Evolutionary conservation across 805 yeast genomes (phyloP), one percentile per base, ranked within the genome.

Genomic region (Kurtzmaniella cleridarum): DNA sequence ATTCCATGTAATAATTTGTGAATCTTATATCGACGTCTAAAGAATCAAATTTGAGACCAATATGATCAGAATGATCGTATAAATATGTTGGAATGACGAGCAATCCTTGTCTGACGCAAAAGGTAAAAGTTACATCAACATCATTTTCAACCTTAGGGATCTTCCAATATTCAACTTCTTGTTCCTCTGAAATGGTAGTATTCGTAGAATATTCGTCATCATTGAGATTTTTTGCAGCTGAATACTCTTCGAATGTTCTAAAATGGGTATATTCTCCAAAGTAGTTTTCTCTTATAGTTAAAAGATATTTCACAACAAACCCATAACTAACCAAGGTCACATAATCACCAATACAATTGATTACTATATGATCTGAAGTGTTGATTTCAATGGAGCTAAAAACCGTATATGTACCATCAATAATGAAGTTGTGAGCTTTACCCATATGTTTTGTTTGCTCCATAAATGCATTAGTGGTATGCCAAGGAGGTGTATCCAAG

Each of bases 1-100:
- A 55, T 53, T 91, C 96, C 96, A 93, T 90, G 54, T 91, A 93
- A 58, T 84, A 93, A 50, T 88, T 85, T 13, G 91, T 83, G 59
- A 88, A 84, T 40, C 98, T 67, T n/a, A 87, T 67, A 54, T 89
- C 97, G 20, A 86, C 74, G 44, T 80, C 87, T 32, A 90, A 64
- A 14, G 72, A 66, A 16, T 81, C 79, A 49, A 88, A 80, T 30
- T 71, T 70, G 1, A 90, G 54, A 0, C 83, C 78, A 16, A 84
- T 50, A 51, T 80, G 82, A 0, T 83, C 72, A 11, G 71, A 64
- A 28, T 79, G 69, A 41, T 81, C 79, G 53, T 86, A 90, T 7
- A 88, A 59, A 41, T 79, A 75, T 11, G 75, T 75, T 0, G 98
- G 98, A 5, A 93, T 52, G 1, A 87, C 64, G 14, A 88, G 50